These are phyloP conservation scores for Penicillium maclennaniae DNA, from an alignment of 495 filamentous ascomycete species.

Conservation along the genomic window DNA sequence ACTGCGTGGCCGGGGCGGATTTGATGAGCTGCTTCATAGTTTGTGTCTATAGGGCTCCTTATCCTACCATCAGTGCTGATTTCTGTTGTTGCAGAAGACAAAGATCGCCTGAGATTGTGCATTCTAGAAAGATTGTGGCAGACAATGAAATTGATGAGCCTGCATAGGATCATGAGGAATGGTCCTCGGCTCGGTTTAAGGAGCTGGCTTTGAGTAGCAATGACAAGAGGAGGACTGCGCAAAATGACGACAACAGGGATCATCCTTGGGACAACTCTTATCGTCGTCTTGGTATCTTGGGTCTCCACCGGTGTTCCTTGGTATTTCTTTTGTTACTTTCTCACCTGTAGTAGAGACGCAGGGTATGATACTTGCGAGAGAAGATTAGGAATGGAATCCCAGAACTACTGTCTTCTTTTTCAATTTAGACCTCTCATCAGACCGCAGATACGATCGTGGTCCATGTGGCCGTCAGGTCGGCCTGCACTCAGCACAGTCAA, in stretches of 20 bases:
- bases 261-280: background rate
- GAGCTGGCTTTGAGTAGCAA: background rate
- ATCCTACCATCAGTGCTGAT: background rate
- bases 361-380: background rate
- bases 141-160: background rate
- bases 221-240: background rate
- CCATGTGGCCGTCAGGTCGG: slow-evolving; percentile 1
- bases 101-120: background rate
- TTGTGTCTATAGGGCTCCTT: background rate
- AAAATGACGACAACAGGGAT: slow-evolving; percentile 8
- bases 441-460: background rate
- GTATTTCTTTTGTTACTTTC: slow-evolving; percentile 1
- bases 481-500: background rate
- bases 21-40: background rate
- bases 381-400: background rate
- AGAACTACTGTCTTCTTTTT: background rate
- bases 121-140: background rate
- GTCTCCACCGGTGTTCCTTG: slow-evolving; percentile 6
- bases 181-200: background rate
- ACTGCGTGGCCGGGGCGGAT: background rate
- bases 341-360: background rate
- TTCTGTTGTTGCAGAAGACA: slow-evolving; percentile 7
- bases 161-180: background rate
- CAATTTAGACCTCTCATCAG: background rate
- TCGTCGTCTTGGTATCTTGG: slow-evolving; percentile 4